Base-by-base conservation (phyloP, 208 protist genomes). In the Acanthamoeba divionensis region DNA sequence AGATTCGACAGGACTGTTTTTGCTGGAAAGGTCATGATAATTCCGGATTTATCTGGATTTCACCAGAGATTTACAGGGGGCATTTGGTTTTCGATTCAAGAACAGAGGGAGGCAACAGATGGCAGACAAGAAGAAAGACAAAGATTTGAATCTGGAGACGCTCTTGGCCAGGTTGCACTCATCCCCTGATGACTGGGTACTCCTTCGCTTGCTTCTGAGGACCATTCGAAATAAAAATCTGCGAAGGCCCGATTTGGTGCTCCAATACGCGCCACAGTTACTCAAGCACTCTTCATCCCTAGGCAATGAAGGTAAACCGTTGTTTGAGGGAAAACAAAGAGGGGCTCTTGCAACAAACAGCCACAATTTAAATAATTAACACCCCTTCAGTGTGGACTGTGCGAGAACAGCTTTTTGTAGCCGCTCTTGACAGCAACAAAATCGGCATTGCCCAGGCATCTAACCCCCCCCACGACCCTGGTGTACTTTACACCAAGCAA, bases 301-400 rank as follows among this genome's bases (percentile, higher is more conserved):
- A 57, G 69, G 69, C 6, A 62, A 85, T 62, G 75, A 85, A 85
- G 75, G 75, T 62, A 18, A 60, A 26, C 38, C 18, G 26, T 85
- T 85, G 3, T 41, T 18, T 63, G 2, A 7, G 36, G 8, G 2
- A 4, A 7, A 24, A 12, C 38, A 15, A 54, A 1, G 0, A n/a
- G 21, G 24, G 33, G 52, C 41, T 44, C 60, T n/a, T n/a, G 36
- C 18, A 13, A 38, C 2, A n/a, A 15, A 21, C 38, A 9, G 7
- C n/a, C 8, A 57, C 21, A 10, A 24, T 75, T 41, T 41, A 0
- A 13, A 12, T 0, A 54, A 18, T 0, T 26, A 31, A 50, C 31
- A 62, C 2, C 8, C 9, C 13, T 54, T n/a, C 50, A 85, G 75
- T n/a, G 21, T 85, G 75, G 75, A 62, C 75, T 13, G 75, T 85